Base-by-base conservation (phyloP, 331 rosid species). In the Rosa hybrid region DNA sequence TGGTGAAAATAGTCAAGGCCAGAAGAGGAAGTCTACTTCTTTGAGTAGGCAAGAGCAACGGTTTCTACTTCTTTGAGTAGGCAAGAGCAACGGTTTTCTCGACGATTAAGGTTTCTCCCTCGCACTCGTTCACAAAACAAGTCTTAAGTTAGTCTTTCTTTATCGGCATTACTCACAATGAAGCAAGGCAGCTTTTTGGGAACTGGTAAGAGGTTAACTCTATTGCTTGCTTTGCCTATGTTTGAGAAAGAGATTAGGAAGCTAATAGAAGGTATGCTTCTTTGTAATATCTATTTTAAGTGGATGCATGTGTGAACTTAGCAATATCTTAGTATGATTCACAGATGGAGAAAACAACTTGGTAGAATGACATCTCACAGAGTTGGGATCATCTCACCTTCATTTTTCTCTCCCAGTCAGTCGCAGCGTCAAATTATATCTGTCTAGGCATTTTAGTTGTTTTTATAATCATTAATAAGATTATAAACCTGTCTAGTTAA, bases 71-170 rank as follows among this genome's bases (percentile, higher is more conserved):
- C 59, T 68, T 62, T 51, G 46, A 48, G 72, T 57, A 73, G 50
- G 78, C 83, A 80, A 80, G 68, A 80, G 57, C 83, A 0, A 54
- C 75, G 59, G 62, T 80, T 50, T 80, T 80, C 83, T 73, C 83
- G 59, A 8, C 63, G 68, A 25, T 68, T 64, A 67, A 65, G 34
- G 18, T 64, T 64, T 74, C 79, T 80, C 39, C 74, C 79, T 49
- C 42, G 57, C 21, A 80, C 74, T 73, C 74, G 49, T 63, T 80
- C 83, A 41, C 74, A 73, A 42, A 74, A 39, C 74, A 73, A 63
- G 45, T 64, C 39, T 65, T 73, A 17, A 45, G 38, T 12, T 54
- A 41, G 2, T 41, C 68, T 20, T 18, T 30, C 72, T 2, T 49
- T 64, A 64, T 39, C 67, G 21, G 73, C 27, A 39, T 23, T n/a